Base-by-base conservation (phyloP, 192 early-diverging fungal species). In the Coemansia sp. region DNA sequence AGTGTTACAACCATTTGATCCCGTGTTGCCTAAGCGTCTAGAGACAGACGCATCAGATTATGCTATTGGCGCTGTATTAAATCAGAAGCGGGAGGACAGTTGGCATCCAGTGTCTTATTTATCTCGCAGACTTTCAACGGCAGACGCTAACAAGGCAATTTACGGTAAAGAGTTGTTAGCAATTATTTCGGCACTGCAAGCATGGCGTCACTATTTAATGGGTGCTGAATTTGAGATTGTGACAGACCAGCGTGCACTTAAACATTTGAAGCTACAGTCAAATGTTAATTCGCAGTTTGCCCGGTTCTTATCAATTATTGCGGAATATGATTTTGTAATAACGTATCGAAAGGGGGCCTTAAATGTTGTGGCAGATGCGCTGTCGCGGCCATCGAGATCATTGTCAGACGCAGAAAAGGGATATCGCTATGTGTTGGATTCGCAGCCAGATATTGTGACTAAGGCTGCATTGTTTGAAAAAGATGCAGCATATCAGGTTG, bases 1-100 rank as follows among this genome's bases (percentile, higher is more conserved):
- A 28, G 52, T 64, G 25, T 62, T 66, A 0, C 31, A 30, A 25
- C 66, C 28, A 14, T 69, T 54, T 31, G 76, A 62, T 49, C 38
- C 38, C 4, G 25, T 1, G 12, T 26, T 56, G 23, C 55, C 52
- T 0, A 47, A 22, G 4, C 32, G 30, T 12, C 0, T 70, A 4
- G 54, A 62, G 14, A 67, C 68, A 3, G 55, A 69, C 19, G 64
- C 72, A 0, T 62, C 32, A 0, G 26, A 19, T 10, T 23, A 32
- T n/a, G 51, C 55, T 9, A 21, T 74, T 24, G 72, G 65, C 7
- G 54, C 26, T 0, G 55, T 65, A 0, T 19, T 66, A 5, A 47
- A 62, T 2, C 62, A 61, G 44, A 27, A 48, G 27, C 0, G 27
- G 3, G 54, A 27, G 18, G 21, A 31, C 8, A 53, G 53, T 31